Conservation (phyloP, 257 asterid species). For the Eustoma russellianum region DNA sequence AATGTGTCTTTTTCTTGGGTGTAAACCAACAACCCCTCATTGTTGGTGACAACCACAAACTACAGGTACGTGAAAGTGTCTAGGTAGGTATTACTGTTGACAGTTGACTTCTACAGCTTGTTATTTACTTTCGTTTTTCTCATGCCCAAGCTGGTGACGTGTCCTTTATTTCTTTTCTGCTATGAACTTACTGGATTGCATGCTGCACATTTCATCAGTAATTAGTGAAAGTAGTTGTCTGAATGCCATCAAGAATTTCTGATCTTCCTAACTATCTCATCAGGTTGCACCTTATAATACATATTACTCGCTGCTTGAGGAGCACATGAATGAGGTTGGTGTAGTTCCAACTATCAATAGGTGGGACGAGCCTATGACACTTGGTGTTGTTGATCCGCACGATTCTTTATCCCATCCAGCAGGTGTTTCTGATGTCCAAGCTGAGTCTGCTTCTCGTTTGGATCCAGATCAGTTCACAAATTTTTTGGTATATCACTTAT, state of each 20-base stretch:
- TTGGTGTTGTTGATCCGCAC: constrained; percentile 90
- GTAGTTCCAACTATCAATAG: constrained; percentile 54
- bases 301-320: constrained; percentile 64
- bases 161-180: too few relatives aligned
- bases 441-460: constrained; percentile 71
- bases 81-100: neutral
- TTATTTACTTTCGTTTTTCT: too few relatives aligned
- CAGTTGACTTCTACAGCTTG: neutral
- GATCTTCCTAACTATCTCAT: constrained; percentile 10
- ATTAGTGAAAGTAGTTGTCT: too few relatives aligned
- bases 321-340: constrained; percentile 81
- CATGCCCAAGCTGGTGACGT: too few relatives aligned
- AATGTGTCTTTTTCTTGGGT: constrained; percentile 86
- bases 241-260: neutral
- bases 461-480: constrained; percentile 81
- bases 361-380: constrained; percentile 80
- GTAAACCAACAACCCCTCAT: constrained; percentile 85
- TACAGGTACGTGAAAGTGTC: constrained; percentile 48
- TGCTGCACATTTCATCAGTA: too few relatives aligned
- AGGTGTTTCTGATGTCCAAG: constrained; percentile 81
- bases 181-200: too few relatives aligned
- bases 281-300: constrained; percentile 91
- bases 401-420: constrained; percentile 93
- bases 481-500: constrained; percentile 44
- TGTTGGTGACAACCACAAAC: constrained; percentile 96